These are phyloP conservation scores for Santalum album DNA, from an alignment of 164 flowering plant genomes.

Conservation along the genomic window DNA sequence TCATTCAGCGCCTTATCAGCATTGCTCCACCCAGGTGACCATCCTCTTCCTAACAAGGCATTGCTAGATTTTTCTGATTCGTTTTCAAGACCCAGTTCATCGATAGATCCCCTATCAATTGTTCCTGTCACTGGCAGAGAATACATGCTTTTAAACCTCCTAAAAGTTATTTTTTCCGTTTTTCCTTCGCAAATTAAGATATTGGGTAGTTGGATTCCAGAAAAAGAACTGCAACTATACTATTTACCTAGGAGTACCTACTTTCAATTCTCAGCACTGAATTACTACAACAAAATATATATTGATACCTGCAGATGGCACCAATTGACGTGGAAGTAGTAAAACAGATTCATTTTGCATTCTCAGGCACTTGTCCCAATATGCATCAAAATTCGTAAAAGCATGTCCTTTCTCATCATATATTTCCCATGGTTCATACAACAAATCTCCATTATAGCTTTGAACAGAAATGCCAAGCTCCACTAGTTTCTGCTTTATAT, in stretches of 20 bases:
- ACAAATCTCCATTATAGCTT: slow-evolving; percentile 74
- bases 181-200: too few species aligned
- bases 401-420: slow-evolving; percentile 64
- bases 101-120: slow-evolving; percentile 42
- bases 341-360: slow-evolving; percentile 43
- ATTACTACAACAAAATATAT: too few species aligned
- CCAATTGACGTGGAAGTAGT: slow-evolving; percentile 60
- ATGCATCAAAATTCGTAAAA: slow-evolving; percentile 69
- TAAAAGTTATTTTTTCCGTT: too few species aligned
- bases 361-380: slow-evolving; percentile 67
- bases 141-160: neutral
- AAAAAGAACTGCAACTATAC: too few species aligned
- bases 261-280: too few species aligned
- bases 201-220: too few species aligned
- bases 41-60: slow-evolving; percentile 66
- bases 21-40: slow-evolving; percentile 94
- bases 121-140: slow-evolving; percentile 30
- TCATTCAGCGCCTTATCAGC: slow-evolving; percentile 64
- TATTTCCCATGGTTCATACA: slow-evolving; percentile 87
- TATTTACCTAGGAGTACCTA: too few species aligned
- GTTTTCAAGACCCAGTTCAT: slow-evolving; percentile 77
- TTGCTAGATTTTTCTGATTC: slow-evolving; percentile 86
- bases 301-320: slow-evolving; percentile 41
- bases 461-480: slow-evolving; percentile 64
- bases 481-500: slow-evolving; percentile 57